Percentiles rank a stretch among this genome's conserved stretches.
phyloP scores from a whole-genome alignment of 768 basidiomycete genomes.

The Leccinum ochraceum region DNA sequence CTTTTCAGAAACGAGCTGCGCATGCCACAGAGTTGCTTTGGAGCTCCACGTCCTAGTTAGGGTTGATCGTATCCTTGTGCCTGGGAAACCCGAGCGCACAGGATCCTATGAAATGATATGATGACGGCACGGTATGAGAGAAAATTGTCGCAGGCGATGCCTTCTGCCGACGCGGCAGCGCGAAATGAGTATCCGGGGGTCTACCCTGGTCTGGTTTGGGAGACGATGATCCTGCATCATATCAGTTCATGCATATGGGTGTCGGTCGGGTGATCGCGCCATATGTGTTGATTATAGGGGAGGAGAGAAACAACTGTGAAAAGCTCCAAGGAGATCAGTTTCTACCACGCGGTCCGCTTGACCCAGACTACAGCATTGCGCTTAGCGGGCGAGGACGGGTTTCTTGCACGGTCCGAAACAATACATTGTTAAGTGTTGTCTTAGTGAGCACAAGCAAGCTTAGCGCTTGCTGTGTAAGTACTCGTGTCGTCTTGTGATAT shows the following conservation, averaged over 20 bases:
- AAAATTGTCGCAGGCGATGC: neutral
- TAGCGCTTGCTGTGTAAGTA: neutral
- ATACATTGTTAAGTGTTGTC: neutral
- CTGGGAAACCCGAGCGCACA: neutral
- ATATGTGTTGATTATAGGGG: neutral
- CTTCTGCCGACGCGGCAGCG: neutral
- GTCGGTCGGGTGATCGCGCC: neutral
- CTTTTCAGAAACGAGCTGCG: neutral
- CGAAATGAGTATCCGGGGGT: neutral
- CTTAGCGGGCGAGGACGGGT: neutral
- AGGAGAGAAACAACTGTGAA: neutral
- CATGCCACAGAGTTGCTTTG: neutral
- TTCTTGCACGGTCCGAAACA: neutral
- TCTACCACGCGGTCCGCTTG: neutral
- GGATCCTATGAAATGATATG: neutral
- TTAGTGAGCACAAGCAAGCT: neutral
- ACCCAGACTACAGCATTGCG: neutral
- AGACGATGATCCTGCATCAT: neutral
- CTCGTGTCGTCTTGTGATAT: neutral
- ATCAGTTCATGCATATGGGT: neutral
- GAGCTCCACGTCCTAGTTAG: neutral
- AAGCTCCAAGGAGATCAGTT: neutral
- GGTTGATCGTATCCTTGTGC: neutral
- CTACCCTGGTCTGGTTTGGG: neutral
- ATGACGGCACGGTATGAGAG: neutral